Conservation (phyloP, 495 filamentous ascomycete genomes). For the Hypoxylon lenormandii region DNA sequence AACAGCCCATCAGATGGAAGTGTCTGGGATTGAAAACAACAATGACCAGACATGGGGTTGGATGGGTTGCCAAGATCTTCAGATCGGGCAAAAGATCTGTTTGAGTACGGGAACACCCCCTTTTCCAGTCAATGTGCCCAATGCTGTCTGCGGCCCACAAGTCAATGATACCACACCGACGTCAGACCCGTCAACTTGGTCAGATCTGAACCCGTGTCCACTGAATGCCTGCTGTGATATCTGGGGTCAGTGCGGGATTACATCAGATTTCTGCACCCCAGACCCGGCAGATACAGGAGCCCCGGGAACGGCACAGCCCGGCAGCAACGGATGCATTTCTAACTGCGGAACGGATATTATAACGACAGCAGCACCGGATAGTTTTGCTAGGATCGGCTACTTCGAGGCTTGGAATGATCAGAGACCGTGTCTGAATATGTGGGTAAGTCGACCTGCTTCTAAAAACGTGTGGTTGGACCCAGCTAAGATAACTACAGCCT, state of each 20-base stretch:
- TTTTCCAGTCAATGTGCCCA: neutral
- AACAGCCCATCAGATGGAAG: neutral
- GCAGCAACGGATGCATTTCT: conserved; percentile 61
- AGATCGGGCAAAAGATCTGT: neutral
- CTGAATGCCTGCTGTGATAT: conserved; percentile 49
- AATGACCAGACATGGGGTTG: neutral
- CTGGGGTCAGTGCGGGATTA: conserved; percentile 65
- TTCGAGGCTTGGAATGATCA: neutral
- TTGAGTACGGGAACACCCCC: neutral
- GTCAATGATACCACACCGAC: neutral
- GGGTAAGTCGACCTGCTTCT: neutral
- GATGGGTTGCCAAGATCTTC: neutral
- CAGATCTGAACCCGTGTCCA: conserved; percentile 4
- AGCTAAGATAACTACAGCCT: neutral
- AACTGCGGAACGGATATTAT: conserved; percentile 58
- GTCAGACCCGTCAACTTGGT: neutral
- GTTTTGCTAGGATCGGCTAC: neutral
- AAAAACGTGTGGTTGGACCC: no score
- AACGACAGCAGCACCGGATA: neutral
- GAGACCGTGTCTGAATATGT: neutral
- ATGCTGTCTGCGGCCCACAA: neutral
- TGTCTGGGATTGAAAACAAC: neutral
- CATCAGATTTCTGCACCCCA: conserved; percentile 59
- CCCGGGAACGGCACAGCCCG: conserved; percentile 53
- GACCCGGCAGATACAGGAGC: conserved; percentile 41